Conservation (phyloP, 2,329 filamentous ascomycete genomes). For the Hawksworthiomyces lignivorus region DNA sequence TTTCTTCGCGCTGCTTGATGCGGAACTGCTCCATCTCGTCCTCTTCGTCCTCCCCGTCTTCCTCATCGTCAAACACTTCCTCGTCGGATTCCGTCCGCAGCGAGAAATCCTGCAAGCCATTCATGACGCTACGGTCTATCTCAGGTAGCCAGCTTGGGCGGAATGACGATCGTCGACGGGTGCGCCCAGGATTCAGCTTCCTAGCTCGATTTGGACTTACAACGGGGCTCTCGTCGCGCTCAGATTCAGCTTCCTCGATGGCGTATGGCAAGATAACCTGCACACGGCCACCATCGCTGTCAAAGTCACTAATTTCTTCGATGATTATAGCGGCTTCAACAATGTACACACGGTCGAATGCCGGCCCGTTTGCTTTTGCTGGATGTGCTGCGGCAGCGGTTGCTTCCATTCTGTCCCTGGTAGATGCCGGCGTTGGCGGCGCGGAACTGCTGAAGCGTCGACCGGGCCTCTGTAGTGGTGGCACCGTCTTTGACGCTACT, state of each 20-base stretch:
- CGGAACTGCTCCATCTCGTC: conserved; percentile 27
- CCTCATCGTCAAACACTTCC: conserved; percentile 28
- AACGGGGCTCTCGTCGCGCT: conserved; percentile 4
- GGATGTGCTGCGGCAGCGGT: background rate
- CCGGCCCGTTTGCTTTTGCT: too few species aligned
- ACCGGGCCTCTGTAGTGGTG: too few species aligned
- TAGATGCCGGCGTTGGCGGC: background rate
- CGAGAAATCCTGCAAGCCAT: conserved; percentile 37
- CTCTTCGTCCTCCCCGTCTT: conserved; percentile 30
- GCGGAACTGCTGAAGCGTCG: conserved; percentile 10
- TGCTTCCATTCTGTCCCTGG: background rate
- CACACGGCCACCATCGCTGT: conserved; percentile 35
- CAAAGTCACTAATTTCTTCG: conserved; percentile 38
- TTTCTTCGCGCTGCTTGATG: conserved; percentile 33
- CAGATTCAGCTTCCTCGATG: conserved; percentile 34
- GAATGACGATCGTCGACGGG: conserved; percentile 12
- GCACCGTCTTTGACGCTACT: too few species aligned
- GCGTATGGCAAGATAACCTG: conserved; percentile 36
- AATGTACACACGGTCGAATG: background rate
- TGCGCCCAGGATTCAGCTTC: background rate
- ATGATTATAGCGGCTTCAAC: conserved; percentile 27
- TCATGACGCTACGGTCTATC: conserved; percentile 36
- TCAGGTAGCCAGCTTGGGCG: conserved; percentile 19
- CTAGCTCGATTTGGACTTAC: too few species aligned
- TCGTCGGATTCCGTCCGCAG: conserved; percentile 27